Conservation (phyloP, 768 basidiomycete genomes). For the Cystofilobasidium capitatum region DNA sequence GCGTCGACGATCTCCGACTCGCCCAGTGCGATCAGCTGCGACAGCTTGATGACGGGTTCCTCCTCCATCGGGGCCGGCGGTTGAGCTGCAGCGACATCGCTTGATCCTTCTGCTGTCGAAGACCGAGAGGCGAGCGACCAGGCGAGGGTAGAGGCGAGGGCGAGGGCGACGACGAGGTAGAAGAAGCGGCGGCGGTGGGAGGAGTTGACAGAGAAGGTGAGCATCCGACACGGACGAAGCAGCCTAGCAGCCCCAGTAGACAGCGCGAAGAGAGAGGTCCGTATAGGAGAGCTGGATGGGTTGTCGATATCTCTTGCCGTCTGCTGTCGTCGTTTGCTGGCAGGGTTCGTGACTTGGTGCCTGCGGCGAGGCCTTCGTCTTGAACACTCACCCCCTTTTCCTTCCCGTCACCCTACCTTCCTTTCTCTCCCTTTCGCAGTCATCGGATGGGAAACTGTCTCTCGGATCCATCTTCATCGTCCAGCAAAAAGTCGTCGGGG, state of each 20-base stretch:
- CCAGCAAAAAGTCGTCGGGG: neutral
- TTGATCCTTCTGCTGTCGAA: neutral
- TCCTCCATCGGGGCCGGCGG: too few relatives aligned
- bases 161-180: neutral
- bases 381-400: neutral
- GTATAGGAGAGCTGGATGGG: too few relatives aligned
- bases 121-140: neutral
- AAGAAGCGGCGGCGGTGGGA: neutral
- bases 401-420: neutral
- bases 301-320: too few relatives aligned
- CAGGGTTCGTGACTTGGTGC: neutral
- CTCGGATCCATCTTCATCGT: slow-evolving; percentile 8
- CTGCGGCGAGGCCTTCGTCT: neutral
- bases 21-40: slow-evolving; percentile 6
- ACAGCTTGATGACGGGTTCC: neutral
- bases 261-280: too few relatives aligned
- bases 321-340: too few relatives aligned
- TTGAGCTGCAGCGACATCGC: too few relatives aligned
- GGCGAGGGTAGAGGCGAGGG: neutral
- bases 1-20: neutral
- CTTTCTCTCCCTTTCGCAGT: neutral
- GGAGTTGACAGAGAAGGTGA: neutral
- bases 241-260: too few relatives aligned
- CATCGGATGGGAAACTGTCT: slow-evolving; percentile 24
- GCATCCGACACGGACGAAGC: neutral